These are phyloP conservation scores for Penicillium chermesinum DNA, from an alignment of 495 filamentous ascomycete genomes.

Conservation along the genomic window DNA sequence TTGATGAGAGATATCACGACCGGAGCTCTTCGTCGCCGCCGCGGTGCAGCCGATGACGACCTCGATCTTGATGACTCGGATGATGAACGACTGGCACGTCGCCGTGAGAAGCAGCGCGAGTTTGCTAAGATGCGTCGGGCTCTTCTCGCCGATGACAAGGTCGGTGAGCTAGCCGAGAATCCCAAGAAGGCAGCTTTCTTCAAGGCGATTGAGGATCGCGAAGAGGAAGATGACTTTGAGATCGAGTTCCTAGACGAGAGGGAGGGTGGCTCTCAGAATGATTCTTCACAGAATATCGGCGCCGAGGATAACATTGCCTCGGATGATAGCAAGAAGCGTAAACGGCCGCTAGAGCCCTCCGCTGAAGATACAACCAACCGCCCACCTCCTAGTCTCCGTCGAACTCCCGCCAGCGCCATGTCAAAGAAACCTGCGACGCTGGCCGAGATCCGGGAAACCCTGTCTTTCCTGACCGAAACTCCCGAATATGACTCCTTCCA, in stretches of 20 bases:
- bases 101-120: conserved; percentile 76
- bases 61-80: conserved; percentile 82
- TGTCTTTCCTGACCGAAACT: conserved; percentile 78
- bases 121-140: conserved; percentile 90
- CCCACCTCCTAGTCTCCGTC: conserved; percentile 58
- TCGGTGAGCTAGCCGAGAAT: conserved; percentile 85
- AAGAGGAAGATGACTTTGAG: conserved; percentile 71
- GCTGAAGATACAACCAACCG: conserved; percentile 46
- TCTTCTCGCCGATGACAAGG: conserved; percentile 81
- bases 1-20: conserved; percentile 88
- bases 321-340: conserved; percentile 46
- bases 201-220: conserved; percentile 77
- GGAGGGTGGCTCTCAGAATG: conserved; percentile 34
- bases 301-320: conserved; percentile 21
- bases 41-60: conserved; percentile 65
- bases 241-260: conserved; percentile 65
- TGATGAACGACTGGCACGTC: conserved; percentile 71
- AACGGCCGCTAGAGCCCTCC: conserved; percentile 46
- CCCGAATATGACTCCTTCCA: conserved; percentile 53
- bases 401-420: conserved; percentile 51
- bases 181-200: conserved; percentile 89
- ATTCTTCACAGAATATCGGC: conserved; percentile 41
- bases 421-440: conserved; percentile 63
- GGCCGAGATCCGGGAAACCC: conserved; percentile 69
- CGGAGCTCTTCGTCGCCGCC: conserved; percentile 74